Base-by-base conservation (phyloP, 768 basidiomycete genomes). In the Hygrophorus russula region DNA sequence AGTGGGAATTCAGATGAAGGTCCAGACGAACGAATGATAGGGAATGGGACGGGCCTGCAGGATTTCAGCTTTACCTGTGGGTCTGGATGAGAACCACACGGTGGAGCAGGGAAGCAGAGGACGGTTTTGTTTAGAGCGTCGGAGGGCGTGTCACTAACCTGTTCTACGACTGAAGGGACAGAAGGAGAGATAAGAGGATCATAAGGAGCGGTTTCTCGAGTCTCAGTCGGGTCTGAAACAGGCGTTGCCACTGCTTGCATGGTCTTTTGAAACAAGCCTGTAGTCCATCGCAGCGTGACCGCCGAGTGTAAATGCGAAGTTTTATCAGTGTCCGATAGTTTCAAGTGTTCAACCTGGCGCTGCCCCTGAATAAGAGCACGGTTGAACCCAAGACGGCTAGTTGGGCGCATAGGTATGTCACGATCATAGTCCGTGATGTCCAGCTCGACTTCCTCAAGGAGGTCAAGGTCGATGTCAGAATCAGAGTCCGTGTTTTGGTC, bases 371-470 rank as follows among this genome's bases (percentile, higher is more conserved):
- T 30, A 7, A 42, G 20, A 24, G 20, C 32, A 41, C 52, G 46
- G 53, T 66, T 67, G 49, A 73, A 73, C 37, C 69, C 69, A 6
- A 75, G 62, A 36, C 70, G 70, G 49, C 70, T 78, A 20, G 62
- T 59, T 39, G 73, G 70, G 27, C 71, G 69, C 50, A 60, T 57
- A 28, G 70, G 69, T n/a, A 61, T 52, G 15, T 54, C 58, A 36
- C 55, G 52, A 36, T 53, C 53, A 17, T 19, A 17, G 34, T 46
- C 36, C 30, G 9, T 38, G 35, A 35, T n/a, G n/a, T 35, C 33
- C n/a, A 35, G n/a, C 33, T 35, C 13, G 33, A 35, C n/a, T 35
- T 35, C n/a, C 17, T 17, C n/a, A 9, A 35, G 17, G 3, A 17
- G 33, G 33, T 17, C 13, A 4, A 35, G n/a, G n/a, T 33, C 41